Percentiles rank a stretch among this genome's conserved stretches.
Conservation (phyloP, 352 stramenopile species). For the Phytophthora podocarpi region DNA sequence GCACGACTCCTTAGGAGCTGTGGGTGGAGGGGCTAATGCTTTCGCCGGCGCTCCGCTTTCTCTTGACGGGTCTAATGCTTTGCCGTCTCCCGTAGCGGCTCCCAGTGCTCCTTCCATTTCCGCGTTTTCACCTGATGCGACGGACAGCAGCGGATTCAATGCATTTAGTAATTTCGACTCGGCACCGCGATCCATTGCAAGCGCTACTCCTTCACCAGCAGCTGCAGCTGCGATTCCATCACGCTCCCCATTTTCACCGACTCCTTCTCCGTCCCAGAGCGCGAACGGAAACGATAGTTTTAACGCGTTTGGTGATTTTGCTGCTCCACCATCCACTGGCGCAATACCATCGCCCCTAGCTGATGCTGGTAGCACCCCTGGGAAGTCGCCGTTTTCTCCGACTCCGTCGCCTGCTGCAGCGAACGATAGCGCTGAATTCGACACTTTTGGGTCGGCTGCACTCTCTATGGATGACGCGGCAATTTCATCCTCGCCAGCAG, state of each 20-base stretch:
- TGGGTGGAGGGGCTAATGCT: slow-evolving; percentile 13
- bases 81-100: slow-evolving; percentile 13
- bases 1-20: slow-evolving; percentile 7
- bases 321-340: slow-evolving; percentile 1
- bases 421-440: slow-evolving; percentile 19
- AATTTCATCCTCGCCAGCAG: neutral
- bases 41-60: slow-evolving; percentile 19
- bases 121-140: slow-evolving; percentile 33
- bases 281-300: slow-evolving; percentile 17
- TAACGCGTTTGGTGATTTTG: slow-evolving; percentile 29
- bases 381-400: slow-evolving; percentile 15
- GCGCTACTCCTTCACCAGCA: slow-evolving; percentile 19
- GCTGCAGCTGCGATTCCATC: neutral
- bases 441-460: slow-evolving; percentile 12
- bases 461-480: neutral
- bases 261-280: slow-evolving; percentile 22
- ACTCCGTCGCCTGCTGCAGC: slow-evolving; percentile 15
- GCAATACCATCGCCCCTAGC: slow-evolving; percentile 2
- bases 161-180: slow-evolving; percentile 45
- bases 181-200: slow-evolving; percentile 30
- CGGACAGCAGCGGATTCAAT: slow-evolving; percentile 41
- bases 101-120: slow-evolving; percentile 27
- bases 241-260: slow-evolving; percentile 24
- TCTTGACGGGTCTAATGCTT: slow-evolving; percentile 21
- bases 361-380: neutral